These are phyloP conservation scores for Yarrowia yakushimensis DNA, from an alignment of 805 yeast species.

Conservation along the genomic window DNA sequence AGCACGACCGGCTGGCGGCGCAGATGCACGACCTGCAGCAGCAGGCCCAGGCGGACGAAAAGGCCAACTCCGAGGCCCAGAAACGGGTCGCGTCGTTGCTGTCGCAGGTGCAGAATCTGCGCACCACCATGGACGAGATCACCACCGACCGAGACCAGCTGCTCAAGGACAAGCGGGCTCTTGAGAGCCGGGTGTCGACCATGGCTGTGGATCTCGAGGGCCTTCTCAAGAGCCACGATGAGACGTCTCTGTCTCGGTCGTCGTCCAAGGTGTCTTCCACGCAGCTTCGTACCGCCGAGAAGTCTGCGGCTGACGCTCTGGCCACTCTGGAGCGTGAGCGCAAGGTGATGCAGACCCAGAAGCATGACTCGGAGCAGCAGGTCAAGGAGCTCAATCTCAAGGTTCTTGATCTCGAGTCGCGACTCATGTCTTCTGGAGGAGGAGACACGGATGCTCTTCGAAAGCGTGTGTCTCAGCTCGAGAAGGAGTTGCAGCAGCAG, in stretches of 20 bases:
- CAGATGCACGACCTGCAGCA: conserved; percentile 43
- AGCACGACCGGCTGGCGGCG: conserved; percentile 35
- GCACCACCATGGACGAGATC: conserved; percentile 58
- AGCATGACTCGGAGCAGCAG: conserved; percentile 36
- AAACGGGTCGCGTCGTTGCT: conserved; percentile 46
- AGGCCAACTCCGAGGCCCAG: conserved; percentile 47
- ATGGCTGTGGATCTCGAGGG: conserved; percentile 35
- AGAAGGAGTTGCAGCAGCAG: conserved; percentile 31
- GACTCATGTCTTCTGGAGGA: neutral
- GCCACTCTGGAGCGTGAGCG: conserved; percentile 28
- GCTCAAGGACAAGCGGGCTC: conserved; percentile 46
- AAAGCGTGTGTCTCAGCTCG: conserved; percentile 30
- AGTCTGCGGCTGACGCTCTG: conserved; percentile 5
- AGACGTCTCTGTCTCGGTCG: neutral
- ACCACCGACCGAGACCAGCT: conserved; percentile 60
- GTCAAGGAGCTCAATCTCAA: conserved; percentile 33
- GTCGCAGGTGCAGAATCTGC: conserved; percentile 54
- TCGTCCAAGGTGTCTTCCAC: neutral
- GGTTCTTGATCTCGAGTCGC: conserved; percentile 33
- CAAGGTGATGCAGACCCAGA: conserved; percentile 16
- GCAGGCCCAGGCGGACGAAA: conserved; percentile 44
- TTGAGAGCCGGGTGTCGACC: conserved; percentile 47
- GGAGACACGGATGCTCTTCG: neutral
- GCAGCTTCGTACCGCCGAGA: neutral
- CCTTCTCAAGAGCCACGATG: conserved; percentile 1